Evolutionary conservation across 108 stramenopile species (phyloP), one percentile per base, ranked within the genome.

Genomic region (Skeletonema costatum): DNA sequence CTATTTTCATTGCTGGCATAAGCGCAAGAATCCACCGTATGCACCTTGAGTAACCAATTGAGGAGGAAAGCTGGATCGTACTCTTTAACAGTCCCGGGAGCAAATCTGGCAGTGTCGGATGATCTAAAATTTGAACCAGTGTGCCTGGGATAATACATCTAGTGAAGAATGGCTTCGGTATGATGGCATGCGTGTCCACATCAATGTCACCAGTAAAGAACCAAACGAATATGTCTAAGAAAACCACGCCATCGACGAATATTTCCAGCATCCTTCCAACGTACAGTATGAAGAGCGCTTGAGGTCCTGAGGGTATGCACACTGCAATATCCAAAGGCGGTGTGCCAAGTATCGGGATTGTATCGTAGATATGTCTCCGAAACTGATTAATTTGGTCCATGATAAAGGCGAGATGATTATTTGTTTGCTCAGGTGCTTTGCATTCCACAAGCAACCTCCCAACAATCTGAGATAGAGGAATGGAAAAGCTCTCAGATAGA

Each of bases 151-250:
- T 44, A 6, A 90, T 87, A 56, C 89, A 90, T 35, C 89, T 65
- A 1, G 70, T 66, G 42, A 90, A 83, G 68, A 90, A 90, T 10
- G 87, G 87, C 62, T 90, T 90, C 14, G 89, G 89, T 42, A 88
- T 64, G 11, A 90, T 74, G 46, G 74, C 50, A 5, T 86, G 87
- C 25, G 80, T 77, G 14, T 75, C 81, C 59, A 71, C 32, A 59
- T 90, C 87, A 17, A 90, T 75, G 44, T 90, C 89, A n/a, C 89
- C 89, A 1, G 89, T 90, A 17, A 80, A 75, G 68, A 88, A 90
- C 89, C 89, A 90, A 39, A 90, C 84, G 25, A 87, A 88, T 21
- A 90, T 90, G 67, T 90, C 89, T 29, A 88, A 29, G 69, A 90
- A 90, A 12, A 83, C 85, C 10, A 90, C 80, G 13, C 76, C 58